phyloP scores from a whole-genome alignment of 805 yeast species.

The Ogataea zsoltii region DNA sequence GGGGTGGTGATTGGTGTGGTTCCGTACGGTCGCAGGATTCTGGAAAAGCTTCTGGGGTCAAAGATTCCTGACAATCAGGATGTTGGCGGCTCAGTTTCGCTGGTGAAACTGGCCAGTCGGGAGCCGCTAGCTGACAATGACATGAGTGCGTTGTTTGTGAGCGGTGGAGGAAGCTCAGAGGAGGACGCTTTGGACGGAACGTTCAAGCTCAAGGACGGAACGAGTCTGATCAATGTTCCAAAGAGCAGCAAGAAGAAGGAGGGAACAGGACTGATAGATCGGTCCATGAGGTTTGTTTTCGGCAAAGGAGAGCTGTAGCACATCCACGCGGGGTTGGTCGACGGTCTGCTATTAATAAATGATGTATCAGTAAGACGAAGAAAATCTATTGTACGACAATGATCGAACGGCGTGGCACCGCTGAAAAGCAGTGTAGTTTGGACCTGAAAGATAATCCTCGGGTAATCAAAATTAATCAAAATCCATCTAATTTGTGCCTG shows the following conservation, averaged over 20 bases:
- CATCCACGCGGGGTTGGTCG: too few relatives aligned
- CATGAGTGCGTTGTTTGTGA: constrained; percentile 16
- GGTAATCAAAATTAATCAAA: too few relatives aligned
- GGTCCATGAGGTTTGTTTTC: constrained; percentile 20
- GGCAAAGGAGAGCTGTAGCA: constrained; percentile 22
- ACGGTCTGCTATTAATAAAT: too few relatives aligned
- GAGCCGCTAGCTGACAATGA: constrained; percentile 15
- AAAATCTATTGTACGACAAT: too few relatives aligned
- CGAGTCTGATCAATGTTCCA: constrained; percentile 37
- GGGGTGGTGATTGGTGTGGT: constrained; percentile 57
- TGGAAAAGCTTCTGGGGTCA: constrained; percentile 57
- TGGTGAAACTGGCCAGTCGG: constrained; percentile 15
- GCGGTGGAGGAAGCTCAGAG: constrained; percentile 12
- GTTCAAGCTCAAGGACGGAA: constrained; percentile 43
- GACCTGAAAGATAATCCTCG: too few relatives aligned
- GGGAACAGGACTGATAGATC: constrained; percentile 14
- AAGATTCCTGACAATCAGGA: constrained; percentile 46
- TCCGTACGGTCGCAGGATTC: constrained; percentile 61
- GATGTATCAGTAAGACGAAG: too few relatives aligned
- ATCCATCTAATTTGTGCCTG: too few relatives aligned
- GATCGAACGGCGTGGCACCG: too few relatives aligned
- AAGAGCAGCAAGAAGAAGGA: constrained; percentile 17
- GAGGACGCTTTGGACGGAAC: constrained; percentile 19
- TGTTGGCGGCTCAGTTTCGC: constrained; percentile 41
- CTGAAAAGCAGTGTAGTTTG: too few relatives aligned